These are phyloP conservation scores for Lactarius tabidus DNA, from an alignment of 768 basidiomycete genomes.

Conservation along the genomic window DNA sequence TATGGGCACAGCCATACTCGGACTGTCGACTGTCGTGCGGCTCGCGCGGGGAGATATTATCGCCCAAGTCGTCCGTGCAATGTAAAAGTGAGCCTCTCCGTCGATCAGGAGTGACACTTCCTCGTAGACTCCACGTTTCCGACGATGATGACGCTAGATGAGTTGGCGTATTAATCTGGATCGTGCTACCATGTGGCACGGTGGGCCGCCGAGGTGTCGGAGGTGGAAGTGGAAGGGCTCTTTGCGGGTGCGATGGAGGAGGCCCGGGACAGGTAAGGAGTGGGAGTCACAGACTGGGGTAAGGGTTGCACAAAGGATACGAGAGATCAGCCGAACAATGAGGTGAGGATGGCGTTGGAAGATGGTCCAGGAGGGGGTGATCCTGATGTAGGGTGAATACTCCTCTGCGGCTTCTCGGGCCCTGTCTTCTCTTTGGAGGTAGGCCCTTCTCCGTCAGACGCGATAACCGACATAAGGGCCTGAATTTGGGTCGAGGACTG, in stretches of 20 bases:
- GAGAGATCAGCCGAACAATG: constrained; percentile 48
- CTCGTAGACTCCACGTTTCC: constrained; percentile 19
- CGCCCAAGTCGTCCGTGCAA: constrained; percentile 23
- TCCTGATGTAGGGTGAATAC: not conserved
- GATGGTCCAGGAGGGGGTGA: constrained; percentile 31
- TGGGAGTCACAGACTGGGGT: constrained; percentile 13
- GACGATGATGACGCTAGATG: too few species aligned
- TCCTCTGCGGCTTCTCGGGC: constrained; percentile 16
- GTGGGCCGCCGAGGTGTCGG: constrained; percentile 25
- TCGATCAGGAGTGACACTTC: constrained; percentile 23
- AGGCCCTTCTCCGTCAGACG: constrained; percentile 26
- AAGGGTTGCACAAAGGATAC: constrained; percentile 33
- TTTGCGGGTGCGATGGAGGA: constrained; percentile 18
- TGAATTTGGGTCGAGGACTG: constrained; percentile 58
- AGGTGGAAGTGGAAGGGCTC: constrained; percentile 29
- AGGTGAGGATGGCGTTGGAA: constrained; percentile 38
- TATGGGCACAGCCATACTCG: constrained; percentile 24
- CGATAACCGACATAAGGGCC: constrained; percentile 47
- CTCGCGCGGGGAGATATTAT: constrained; percentile 17
- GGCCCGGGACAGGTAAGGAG: constrained; percentile 28
- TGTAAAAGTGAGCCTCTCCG: constrained; percentile 27
- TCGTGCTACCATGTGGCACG: constrained; percentile 1
- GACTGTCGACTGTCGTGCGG: constrained; percentile 15
- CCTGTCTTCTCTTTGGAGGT: constrained; percentile 30
- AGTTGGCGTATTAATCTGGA: constrained; percentile 21